phyloP scores from a whole-genome alignment of 331 rosid genomes.

The Dryas integrifolia region DNA sequence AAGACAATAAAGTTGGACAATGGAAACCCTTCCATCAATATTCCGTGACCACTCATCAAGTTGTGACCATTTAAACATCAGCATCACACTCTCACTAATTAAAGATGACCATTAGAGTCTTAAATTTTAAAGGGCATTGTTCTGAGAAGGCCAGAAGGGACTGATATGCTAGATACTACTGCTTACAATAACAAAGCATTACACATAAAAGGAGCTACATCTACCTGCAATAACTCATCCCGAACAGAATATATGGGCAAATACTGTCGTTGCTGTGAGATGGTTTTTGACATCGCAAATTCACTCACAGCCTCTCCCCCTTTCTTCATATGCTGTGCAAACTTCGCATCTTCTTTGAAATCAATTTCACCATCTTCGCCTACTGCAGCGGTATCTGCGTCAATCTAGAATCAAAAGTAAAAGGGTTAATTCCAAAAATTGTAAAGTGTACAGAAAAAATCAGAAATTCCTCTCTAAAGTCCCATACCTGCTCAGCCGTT shows the following conservation, averaged over 20 bases:
- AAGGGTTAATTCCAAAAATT: slow-evolving; percentile 21
- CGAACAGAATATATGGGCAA: slow-evolving; percentile 91
- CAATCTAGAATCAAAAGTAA: slow-evolving; percentile 51
- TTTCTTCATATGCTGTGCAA: slow-evolving; percentile 89
- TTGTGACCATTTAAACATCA: neutral
- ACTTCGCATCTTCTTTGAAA: slow-evolving; percentile 95
- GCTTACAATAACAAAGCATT: neutral
- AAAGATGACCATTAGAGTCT: neutral
- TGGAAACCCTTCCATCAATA: neutral
- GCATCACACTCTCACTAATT: neutral
- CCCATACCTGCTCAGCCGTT: slow-evolving; percentile 84
- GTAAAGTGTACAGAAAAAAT: slow-evolving; percentile 24
- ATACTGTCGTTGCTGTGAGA: slow-evolving; percentile 91
- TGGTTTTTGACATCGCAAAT: slow-evolving; percentile 79
- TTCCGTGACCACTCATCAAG: neutral
- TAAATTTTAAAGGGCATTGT: neutral
- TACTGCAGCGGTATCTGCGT: slow-evolving; percentile 89
- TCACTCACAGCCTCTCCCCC: slow-evolving; percentile 96
- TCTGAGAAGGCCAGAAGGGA: neutral
- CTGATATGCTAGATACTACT: neutral
- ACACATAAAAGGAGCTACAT: slow-evolving; percentile 6
- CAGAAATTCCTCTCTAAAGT: slow-evolving; percentile 22
- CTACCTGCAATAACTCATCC: slow-evolving; percentile 89
- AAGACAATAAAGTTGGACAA: neutral
- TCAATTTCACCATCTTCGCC: slow-evolving; percentile 94